These are phyloP conservation scores for Cryptococcus sp. DNA, from an alignment of 1,284 basidiomycete species.

Conservation along the genomic window DNA sequence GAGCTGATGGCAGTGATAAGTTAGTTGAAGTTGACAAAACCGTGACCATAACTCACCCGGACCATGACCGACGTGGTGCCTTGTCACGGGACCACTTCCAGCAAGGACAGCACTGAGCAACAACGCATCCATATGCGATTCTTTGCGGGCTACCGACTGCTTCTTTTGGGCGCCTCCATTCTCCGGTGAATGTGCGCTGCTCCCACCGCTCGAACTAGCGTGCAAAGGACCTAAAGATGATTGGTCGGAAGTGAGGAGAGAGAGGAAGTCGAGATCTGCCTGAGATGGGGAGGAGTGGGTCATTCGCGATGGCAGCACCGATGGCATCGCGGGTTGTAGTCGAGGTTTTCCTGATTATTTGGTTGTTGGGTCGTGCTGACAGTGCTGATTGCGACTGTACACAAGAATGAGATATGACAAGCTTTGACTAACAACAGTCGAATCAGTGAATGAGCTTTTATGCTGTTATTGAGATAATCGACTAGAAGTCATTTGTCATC, in stretches of 20 bases:
- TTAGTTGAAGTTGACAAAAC: neutral
- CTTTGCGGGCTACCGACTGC: constrained; percentile 24
- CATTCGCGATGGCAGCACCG: constrained; percentile 6
- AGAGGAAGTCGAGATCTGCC: constrained; percentile 46
- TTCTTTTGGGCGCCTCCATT: neutral
- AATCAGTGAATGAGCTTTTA: no score
- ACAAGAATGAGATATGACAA: no score
- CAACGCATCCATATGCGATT: constrained; percentile 45
- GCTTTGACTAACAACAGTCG: no score
- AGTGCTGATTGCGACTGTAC: no score
- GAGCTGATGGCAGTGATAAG: constrained; percentile 17
- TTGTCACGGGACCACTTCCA: constrained; percentile 46
- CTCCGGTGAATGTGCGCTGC: neutral
- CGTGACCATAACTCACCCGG: constrained; percentile 22
- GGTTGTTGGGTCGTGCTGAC: no score
- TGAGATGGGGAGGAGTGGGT: constrained; percentile 24
- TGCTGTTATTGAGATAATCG: no score
- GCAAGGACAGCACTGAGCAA: constrained; percentile 50
- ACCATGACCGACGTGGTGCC: constrained; percentile 53
- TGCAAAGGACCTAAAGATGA: constrained; percentile 30
- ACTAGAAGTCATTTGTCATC: no score
- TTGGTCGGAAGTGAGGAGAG: constrained; percentile 41
- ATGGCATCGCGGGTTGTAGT: constrained; percentile 4
- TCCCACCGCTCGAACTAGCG: neutral
- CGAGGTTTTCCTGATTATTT: no score